Evolutionary conservation across 441 rosid genomes (phyloP).

Genomic region (Brassica hybrid): DNA sequence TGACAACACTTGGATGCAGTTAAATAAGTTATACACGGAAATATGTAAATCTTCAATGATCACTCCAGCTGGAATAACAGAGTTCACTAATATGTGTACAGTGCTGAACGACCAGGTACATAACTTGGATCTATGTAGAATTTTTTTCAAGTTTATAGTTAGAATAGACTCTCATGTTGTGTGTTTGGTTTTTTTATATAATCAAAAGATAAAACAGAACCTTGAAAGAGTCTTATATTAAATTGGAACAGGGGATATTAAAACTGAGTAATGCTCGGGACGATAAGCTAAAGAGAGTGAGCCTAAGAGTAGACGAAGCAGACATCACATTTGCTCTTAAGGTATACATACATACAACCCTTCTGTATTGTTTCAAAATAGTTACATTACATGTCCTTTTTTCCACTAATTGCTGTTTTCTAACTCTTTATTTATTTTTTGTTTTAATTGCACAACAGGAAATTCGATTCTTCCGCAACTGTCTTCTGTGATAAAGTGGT

Average conservation of each 20-base stretch:
- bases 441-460: constrained; percentile 54
- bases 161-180: not conserved
- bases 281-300: constrained; percentile 68
- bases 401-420: not conserved
- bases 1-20: constrained; percentile 53
- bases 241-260: constrained; percentile 64
- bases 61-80: constrained; percentile 73
- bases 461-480: constrained; percentile 81
- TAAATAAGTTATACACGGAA: constrained; percentile 68
- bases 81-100: constrained; percentile 74
- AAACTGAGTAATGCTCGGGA: constrained; percentile 79
- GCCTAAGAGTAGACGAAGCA: constrained; percentile 75
- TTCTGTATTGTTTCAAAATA: not conserved
- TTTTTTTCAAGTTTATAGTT: no score
- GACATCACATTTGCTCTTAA: constrained; percentile 86
- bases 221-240: constrained; percentile 12
- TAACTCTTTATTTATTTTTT: not conserved
- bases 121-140: not conserved
- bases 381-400: not conserved
- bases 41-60: constrained; percentile 72
- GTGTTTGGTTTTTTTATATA: constrained; percentile 9
- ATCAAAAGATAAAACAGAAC: not conserved
- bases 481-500: constrained; percentile 56
- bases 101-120: constrained; percentile 88
- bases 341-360: constrained; percentile 44